Conservation (phyloP, 1,284 basidiomycete species). For the Lentinula novae-zelandiae region DNA sequence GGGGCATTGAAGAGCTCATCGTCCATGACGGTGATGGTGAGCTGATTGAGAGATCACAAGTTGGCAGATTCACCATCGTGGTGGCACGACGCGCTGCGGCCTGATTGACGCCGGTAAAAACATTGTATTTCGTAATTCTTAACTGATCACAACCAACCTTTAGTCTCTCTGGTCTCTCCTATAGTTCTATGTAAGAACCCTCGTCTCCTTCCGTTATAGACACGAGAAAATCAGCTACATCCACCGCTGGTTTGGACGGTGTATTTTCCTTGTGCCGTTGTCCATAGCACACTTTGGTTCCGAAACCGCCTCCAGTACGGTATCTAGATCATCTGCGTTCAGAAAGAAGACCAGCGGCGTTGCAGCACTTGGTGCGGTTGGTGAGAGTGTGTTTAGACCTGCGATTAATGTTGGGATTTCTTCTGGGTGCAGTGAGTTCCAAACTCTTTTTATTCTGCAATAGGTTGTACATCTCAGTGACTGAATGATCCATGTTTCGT, state of each 20-base stretch:
- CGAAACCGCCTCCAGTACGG: slow-evolving; percentile 54
- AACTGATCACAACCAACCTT: too few species aligned
- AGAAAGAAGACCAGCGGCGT: slow-evolving; percentile 70
- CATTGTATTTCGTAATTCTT: too few species aligned
- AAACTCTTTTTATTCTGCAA: not conserved
- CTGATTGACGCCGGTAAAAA: too few species aligned
- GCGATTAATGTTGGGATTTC: slow-evolving; percentile 31
- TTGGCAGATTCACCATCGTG: too few species aligned
- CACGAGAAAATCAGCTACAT: slow-evolving; percentile 77
- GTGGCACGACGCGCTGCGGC: too few species aligned
- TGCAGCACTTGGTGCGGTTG: slow-evolving; percentile 55
- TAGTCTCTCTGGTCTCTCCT: too few species aligned
- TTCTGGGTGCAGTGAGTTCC: slow-evolving; percentile 37
- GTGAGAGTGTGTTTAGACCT: slow-evolving; percentile 44
- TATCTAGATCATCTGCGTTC: slow-evolving; percentile 50
- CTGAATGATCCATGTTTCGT: slow-evolving; percentile 38
- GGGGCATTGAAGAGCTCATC: slow-evolving; percentile 36
- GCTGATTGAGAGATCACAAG: too few species aligned
- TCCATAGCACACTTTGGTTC: slow-evolving; percentile 76
- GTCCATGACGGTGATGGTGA: slow-evolving; percentile 36
- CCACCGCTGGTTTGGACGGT: slow-evolving; percentile 70
- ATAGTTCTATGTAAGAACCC: slow-evolving; percentile 52
- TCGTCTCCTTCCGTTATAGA: slow-evolving; percentile 62
- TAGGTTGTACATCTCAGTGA: not conserved
- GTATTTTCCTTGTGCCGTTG: slow-evolving; percentile 57